These are phyloP conservation scores for Hevea brasiliensis DNA, from an alignment of 345 rosid species.

Conservation along the genomic window DNA sequence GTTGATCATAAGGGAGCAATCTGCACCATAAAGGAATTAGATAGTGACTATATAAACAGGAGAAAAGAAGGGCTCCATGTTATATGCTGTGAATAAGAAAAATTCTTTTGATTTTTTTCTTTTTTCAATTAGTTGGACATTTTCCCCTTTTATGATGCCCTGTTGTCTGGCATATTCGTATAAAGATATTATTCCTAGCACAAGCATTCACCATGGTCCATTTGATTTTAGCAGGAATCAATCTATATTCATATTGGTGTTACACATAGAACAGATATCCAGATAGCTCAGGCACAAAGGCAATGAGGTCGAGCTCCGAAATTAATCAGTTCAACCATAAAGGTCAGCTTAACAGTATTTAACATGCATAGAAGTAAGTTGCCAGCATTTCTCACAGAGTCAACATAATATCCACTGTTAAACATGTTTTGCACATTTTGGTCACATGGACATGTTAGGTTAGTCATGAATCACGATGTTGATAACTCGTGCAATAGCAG, in stretches of 20 bases:
- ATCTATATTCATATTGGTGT: too few species aligned
- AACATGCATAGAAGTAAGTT: background rate
- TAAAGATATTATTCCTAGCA: too few species aligned
- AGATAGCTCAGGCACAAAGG: background rate
- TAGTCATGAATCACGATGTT: background rate
- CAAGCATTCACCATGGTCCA: too few species aligned
- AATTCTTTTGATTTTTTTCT: too few species aligned
- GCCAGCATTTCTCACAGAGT: background rate
- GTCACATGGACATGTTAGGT: background rate
- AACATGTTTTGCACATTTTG: conserved; percentile 1
- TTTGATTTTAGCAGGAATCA: too few species aligned
- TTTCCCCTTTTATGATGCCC: too few species aligned
- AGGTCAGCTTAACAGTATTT: too few species aligned
- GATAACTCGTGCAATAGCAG: background rate
- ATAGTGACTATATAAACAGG: background rate
- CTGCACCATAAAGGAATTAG: conserved; percentile 34
- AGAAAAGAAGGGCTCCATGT: too few species aligned
- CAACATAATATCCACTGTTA: background rate
- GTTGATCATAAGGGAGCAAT: conserved; percentile 95
- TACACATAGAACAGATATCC: too few species aligned
- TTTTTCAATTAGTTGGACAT: too few species aligned
- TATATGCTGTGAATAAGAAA: too few species aligned
- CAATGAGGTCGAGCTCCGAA: background rate
- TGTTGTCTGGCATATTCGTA: too few species aligned
- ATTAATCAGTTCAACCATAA: background rate